A percentile compares a stretch with the other conserved stretches of the same genome.
Evolutionary conservation across 192 early-diverging fungal species (phyloP).

Genomic region (Funneliformis geosporum): DNA sequence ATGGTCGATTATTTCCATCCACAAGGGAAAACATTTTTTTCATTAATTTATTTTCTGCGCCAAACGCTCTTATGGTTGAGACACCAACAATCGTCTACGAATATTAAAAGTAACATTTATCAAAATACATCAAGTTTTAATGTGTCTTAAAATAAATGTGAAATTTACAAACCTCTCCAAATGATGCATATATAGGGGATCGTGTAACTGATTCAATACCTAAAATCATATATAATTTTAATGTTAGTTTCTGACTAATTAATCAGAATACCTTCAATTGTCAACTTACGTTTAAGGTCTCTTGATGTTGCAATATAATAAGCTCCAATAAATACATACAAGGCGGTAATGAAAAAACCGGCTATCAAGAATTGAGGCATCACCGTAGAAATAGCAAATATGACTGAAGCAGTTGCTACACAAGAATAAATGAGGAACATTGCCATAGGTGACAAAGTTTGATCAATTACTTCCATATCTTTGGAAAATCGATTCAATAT

Average conservation of each 20-base stretch:
- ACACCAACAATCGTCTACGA: conserved; percentile 78
- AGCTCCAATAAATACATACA: conserved; percentile 66
- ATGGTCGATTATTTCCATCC: conserved; percentile 84
- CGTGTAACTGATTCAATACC: conserved; percentile 54
- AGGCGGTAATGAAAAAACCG: conserved; percentile 52
- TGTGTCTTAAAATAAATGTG: neutral
- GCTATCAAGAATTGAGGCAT: conserved; percentile 75
- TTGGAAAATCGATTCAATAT: conserved; percentile 85
- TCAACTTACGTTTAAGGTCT: conserved; percentile 74
- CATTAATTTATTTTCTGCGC: conserved; percentile 67
- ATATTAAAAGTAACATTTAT: conserved; percentile 81
- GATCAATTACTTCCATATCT: conserved; percentile 84
- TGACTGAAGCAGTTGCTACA: conserved; percentile 55
- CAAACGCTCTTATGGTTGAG: conserved; percentile 85
- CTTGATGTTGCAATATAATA: conserved; percentile 80
- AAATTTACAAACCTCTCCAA: conserved; percentile 47
- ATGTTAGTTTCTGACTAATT: neutral
- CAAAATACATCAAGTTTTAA: conserved; percentile 73
- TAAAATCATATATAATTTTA: neutral
- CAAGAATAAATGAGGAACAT: conserved; percentile 54
- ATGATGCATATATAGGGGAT: conserved; percentile 73
- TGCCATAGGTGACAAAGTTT: conserved; percentile 51
- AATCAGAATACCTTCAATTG: neutral
- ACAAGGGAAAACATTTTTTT: conserved; percentile 58
- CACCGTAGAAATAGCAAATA: conserved; percentile 64